Conservation (phyloP, 2,329 filamentous ascomycete genomes). For the Beauveria varroae region DNA sequence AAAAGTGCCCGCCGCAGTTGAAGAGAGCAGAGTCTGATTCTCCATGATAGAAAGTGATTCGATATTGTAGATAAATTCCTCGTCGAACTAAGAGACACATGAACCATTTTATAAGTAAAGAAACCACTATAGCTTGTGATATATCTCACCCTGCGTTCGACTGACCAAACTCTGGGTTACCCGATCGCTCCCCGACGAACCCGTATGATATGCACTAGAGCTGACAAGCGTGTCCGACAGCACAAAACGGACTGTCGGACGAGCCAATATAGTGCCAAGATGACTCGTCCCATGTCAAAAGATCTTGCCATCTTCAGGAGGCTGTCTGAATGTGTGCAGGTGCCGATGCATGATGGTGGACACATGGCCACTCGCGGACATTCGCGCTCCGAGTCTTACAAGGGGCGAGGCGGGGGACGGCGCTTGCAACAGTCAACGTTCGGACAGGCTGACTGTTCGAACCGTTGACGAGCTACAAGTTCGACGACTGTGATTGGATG, state of each 20-base stretch:
- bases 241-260: not conserved
- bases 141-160: not conserved
- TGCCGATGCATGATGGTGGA: not conserved
- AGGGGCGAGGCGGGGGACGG: not conserved
- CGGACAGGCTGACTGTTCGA: not conserved
- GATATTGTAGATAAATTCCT: not conserved
- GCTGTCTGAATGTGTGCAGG: not conserved
- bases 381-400: not conserved
- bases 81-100: not conserved
- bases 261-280: not conserved
- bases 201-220: not conserved
- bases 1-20: not conserved
- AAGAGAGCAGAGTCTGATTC: not conserved
- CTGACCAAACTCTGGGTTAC: not conserved
- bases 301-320: not conserved
- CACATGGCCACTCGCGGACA: not conserved
- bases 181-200: slow-evolving; percentile 5
- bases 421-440: not conserved
- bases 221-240: not conserved
- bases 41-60: not conserved
- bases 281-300: not conserved
- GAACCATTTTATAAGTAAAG: no score
- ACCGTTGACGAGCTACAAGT: not conserved
- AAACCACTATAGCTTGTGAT: not conserved
- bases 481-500: not conserved